Conservation (phyloP, 2,329 filamentous ascomycete genomes). For the Nectriaceae sp. region DNA sequence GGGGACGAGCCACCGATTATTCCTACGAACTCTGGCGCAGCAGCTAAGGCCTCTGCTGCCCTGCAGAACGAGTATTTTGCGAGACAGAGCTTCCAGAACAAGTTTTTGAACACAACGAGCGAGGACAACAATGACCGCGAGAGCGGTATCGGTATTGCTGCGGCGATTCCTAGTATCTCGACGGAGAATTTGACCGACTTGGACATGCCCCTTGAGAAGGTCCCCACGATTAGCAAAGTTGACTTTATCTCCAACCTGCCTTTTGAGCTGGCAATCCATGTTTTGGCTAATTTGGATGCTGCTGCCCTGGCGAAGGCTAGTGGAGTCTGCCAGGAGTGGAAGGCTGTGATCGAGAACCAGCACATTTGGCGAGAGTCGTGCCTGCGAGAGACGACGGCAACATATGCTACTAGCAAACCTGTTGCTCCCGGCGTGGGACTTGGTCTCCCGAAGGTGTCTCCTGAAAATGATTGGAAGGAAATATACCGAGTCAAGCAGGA, state of each 20-base stretch:
- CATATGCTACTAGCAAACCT: slow-evolving; percentile 58
- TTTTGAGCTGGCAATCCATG: slow-evolving; percentile 58
- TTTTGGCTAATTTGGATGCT: slow-evolving; percentile 59
- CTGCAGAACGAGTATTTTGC: slow-evolving; percentile 56
- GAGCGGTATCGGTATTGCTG: slow-evolving; percentile 64
- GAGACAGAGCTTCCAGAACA: slow-evolving; percentile 39
- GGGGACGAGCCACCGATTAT: slow-evolving; percentile 61
- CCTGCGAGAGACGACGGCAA: slow-evolving; percentile 59
- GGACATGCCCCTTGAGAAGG: slow-evolving; percentile 33
- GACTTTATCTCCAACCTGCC: slow-evolving; percentile 61
- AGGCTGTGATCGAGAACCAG: slow-evolving; percentile 48
- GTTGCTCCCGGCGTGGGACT: slow-evolving; percentile 56
- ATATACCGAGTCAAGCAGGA: slow-evolving; percentile 78
- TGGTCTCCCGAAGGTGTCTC: slow-evolving; percentile 56
- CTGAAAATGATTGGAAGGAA: slow-evolving; percentile 79
- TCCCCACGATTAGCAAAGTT: slow-evolving; percentile 50
- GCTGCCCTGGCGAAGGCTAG: slow-evolving; percentile 50
- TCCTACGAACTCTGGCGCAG: slow-evolving; percentile 59
- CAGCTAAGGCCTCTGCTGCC: slow-evolving; percentile 62
- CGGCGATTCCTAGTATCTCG: slow-evolving; percentile 47
- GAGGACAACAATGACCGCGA: slow-evolving; percentile 60
- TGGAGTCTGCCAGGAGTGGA: slow-evolving; percentile 55
- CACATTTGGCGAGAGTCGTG: slow-evolving; percentile 68
- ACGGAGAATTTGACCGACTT: slow-evolving; percentile 36
- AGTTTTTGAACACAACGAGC: slow-evolving; percentile 42